These are phyloP conservation scores for Trichoderma sp. DNA, from an alignment of 2,329 filamentous ascomycete genomes.

Conservation along the genomic window DNA sequence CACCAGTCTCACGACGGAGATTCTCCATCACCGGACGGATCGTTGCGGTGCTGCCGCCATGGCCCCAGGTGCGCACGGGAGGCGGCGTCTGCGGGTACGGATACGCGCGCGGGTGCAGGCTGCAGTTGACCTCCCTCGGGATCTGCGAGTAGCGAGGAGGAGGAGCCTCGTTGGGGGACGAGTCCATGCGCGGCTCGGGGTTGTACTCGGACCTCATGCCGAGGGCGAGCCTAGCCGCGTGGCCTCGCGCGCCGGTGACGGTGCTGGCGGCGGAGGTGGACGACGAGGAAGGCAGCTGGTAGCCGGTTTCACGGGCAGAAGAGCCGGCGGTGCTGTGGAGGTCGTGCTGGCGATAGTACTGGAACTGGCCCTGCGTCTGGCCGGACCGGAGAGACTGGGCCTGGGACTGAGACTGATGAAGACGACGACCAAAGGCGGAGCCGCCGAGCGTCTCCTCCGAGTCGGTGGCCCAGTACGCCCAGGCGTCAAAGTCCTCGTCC, in stretches of 20 bases:
- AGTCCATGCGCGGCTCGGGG: neutral
- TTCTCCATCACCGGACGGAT: constrained; percentile 13
- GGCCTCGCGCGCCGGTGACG: neutral
- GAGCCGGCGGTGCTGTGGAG: neutral
- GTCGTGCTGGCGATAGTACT: neutral
- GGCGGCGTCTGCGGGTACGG: neutral
- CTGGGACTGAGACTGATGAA: neutral
- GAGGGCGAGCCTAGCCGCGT: neutral
- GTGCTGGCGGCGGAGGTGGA: neutral
- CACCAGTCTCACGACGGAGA: neutral
- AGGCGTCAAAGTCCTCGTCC: constrained; percentile 23
- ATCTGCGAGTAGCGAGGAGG: neutral
- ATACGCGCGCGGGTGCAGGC: no score
- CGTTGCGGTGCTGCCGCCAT: constrained; percentile 4
- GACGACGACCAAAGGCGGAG: neutral
- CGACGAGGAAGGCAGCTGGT: neutral
- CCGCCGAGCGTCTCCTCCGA: constrained; percentile 17
- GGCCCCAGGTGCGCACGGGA: constrained; percentile 10
- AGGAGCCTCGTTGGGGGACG: neutral
- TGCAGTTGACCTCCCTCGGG: neutral
- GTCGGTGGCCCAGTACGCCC: constrained; percentile 26
- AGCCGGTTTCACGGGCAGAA: neutral
- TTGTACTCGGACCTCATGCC: neutral
- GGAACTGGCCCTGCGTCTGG: neutral
- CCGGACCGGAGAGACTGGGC: neutral